Evolutionary conservation across 1,139 yeast species (phyloP), one percentile per base, ranked within the genome.

Genomic region (Trichomonascaceae sp.): DNA sequence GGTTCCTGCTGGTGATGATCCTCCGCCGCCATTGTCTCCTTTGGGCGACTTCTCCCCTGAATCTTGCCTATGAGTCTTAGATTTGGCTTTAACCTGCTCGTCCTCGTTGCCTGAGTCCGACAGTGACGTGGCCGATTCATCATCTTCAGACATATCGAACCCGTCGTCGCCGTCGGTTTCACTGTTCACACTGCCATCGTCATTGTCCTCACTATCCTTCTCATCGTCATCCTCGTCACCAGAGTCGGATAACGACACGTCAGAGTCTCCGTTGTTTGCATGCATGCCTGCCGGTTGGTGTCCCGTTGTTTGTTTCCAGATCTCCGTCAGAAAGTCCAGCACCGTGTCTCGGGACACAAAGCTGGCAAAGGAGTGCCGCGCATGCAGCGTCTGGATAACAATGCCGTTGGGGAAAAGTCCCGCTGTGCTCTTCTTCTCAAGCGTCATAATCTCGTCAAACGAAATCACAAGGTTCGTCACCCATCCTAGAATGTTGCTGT

Each of bases 381-480:
- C 69, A 39, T 73, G 78, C 30, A 59, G 45, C 6, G 93, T 78
- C 42, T 75, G 77, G n/a, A 85, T 64, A 9, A 71, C 64, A 13
- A 87, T 80, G 2, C 94, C 97, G 54, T 87, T 87, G 13, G 96
- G 95, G 51, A 89, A 84, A 22, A 89, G 62, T 0, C 93, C 94
- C 1, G 85, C 95, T 0, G 95, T 84, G 29, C 74, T 67, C 42
- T 74, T 75, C 57, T 82, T 81, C 46, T 85, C 95, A 45, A 89
- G 68, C 17, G 71, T 65, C 3, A 71, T 64, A 29, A 89, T 73
- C 38, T 85, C 94, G 32, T 68, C 71, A 47, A 78, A 71, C 2
- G 82, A 75, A 20, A 89, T 69, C 4, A 79, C 71, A 28, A 87
- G 57, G 44, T 71, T 81, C 3, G 96, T 84, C 2, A 84, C 84